Evolutionary conservation across 176 grass and related monocot genomes (phyloP).

Genomic region (Cenchrus americanus): DNA sequence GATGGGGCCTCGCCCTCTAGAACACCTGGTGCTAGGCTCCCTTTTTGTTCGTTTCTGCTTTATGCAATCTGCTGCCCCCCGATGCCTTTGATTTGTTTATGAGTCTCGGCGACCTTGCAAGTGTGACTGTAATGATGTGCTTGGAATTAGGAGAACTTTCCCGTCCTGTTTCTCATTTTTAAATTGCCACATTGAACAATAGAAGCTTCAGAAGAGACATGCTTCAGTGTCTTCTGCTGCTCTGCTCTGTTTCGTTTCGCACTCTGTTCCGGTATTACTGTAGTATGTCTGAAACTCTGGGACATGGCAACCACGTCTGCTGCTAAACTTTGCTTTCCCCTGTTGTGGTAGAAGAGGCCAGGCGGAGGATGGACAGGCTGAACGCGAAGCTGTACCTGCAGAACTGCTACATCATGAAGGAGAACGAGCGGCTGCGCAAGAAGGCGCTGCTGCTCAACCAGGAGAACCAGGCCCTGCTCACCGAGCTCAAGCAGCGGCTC

Average conservation of each 20-base stretch:
- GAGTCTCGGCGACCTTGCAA: conserved; percentile 9
- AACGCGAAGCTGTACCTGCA: conserved; percentile 84
- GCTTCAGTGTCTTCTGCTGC: neutral
- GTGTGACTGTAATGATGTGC: neutral
- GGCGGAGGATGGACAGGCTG: conserved; percentile 61
- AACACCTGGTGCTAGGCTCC: neutral
- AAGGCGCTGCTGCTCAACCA: conserved; percentile 78
- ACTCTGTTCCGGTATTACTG: neutral
- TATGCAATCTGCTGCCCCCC: conserved; percentile 17
- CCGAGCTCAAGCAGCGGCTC: conserved; percentile 75
- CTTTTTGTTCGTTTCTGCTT: conserved; percentile 64
- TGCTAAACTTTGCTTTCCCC: conserved; percentile 13
- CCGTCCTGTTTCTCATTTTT: neutral
- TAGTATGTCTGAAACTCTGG: neutral
- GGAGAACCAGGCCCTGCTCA: conserved; percentile 77
- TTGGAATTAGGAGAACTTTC: neutral
- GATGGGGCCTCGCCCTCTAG: neutral
- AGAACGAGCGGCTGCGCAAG: conserved; percentile 90
- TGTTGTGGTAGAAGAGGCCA: conserved; percentile 35
- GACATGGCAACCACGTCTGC: neutral
- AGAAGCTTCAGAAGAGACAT: conserved; percentile 28
- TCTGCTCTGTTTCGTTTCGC: conserved; percentile 27
- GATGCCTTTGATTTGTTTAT: conserved; percentile 39
- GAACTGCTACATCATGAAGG: conserved; percentile 86
- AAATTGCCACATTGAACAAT: neutral